Conservation (phyloP, 352 stramenopile genomes). For the Phytophthora tubulina region DNA sequence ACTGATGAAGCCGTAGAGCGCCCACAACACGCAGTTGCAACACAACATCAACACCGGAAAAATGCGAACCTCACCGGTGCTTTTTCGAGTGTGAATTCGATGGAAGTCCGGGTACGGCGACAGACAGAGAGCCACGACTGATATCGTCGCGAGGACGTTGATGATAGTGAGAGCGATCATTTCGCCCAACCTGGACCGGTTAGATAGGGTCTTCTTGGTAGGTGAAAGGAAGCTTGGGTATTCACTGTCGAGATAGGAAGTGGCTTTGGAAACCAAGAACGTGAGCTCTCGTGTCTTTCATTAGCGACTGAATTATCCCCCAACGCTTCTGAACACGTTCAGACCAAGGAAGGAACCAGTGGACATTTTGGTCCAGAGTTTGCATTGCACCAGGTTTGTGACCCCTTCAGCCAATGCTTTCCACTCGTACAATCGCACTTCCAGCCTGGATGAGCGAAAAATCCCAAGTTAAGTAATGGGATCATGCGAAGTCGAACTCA, state of each 20-base stretch:
- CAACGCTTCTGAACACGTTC: background rate
- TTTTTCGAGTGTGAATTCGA: slow-evolving; percentile 26
- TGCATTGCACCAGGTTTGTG: no score
- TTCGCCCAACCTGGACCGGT: background rate
- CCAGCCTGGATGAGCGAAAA: background rate
- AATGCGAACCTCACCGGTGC: slow-evolving; percentile 50
- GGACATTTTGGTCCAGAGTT: no score
- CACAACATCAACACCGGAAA: slow-evolving; percentile 53
- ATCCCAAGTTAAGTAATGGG: background rate
- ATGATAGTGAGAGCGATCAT: slow-evolving; percentile 40
- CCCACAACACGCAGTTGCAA: slow-evolving; percentile 54
- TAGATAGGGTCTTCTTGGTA: no score
- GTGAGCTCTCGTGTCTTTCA: background rate
- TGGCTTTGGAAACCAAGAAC: background rate
- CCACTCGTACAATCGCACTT: background rate
- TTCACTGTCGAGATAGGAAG: slow-evolving; percentile 16
- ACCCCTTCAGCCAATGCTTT: no score
- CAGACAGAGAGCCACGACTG: slow-evolving; percentile 31
- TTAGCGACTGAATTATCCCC: background rate
- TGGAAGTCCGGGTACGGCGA: slow-evolving; percentile 39
- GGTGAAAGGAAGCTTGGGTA: background rate
- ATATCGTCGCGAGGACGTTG: slow-evolving; percentile 36
- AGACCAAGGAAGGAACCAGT: no score
- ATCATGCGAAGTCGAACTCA: background rate
- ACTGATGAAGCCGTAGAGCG: slow-evolving; percentile 47